phyloP scores from a whole-genome alignment of 2,329 filamentous ascomycete genomes.

The Nothophoma quercina region DNA sequence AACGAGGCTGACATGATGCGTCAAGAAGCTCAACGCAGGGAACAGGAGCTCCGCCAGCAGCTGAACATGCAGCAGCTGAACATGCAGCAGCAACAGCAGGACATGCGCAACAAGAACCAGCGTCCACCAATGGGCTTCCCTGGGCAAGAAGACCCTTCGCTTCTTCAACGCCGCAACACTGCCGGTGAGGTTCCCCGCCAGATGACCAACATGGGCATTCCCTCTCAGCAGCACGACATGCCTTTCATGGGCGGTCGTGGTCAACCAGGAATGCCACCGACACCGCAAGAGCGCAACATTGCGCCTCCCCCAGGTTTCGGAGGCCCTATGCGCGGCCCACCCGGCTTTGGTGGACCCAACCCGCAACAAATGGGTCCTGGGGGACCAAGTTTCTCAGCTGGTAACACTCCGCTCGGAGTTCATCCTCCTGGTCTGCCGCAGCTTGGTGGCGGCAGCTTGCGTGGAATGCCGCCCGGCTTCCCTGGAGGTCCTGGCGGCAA shows the following conservation, averaged over 20 bases:
- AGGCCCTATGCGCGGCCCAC: conserved; percentile 48
- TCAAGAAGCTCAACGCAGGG: conserved; percentile 41
- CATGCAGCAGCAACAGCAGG: conserved; percentile 47
- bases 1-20: conserved; percentile 44
- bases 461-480: conserved; percentile 33
- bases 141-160: conserved; percentile 43
- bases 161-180: conserved; percentile 49
- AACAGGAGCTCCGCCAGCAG: conserved; percentile 41
- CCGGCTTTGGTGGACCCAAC: conserved; percentile 40
- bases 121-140: conserved; percentile 44
- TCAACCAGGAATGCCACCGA: conserved; percentile 46
- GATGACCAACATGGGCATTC: conserved; percentile 52
- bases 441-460: conserved; percentile 35
- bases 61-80: conserved; percentile 27
- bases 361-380: conserved; percentile 43
- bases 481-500: conserved; percentile 34
- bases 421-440: conserved; percentile 47
- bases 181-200: conserved; percentile 45
- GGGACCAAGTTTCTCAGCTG: conserved; percentile 45
- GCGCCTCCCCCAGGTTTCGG: conserved; percentile 48
- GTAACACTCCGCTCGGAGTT: conserved; percentile 48
- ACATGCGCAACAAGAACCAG: conserved; percentile 42
- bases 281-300: conserved; percentile 48
- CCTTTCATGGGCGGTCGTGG: conserved; percentile 43
- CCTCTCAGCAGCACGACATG: conserved; percentile 49